Base-by-base conservation (phyloP, 441 rosid species). In the Gossypium trilobum region DNA sequence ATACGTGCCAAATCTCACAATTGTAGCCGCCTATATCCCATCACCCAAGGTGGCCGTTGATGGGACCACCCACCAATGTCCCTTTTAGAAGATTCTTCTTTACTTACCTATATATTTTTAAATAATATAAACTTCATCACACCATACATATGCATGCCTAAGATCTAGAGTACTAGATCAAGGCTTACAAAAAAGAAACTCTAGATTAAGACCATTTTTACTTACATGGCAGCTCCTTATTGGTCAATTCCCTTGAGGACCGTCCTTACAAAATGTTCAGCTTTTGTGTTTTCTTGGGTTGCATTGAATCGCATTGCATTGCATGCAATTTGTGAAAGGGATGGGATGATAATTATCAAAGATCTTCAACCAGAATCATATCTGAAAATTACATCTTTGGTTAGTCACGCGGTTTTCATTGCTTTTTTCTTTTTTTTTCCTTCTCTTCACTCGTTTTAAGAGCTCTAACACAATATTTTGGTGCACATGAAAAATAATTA, bases 401-500 rank as follows among this genome's bases (percentile, higher is more conserved):
- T 86, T 84, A 81, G 78, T 86, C 88, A 86, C 79, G 85, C 78
- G 46, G 64, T 79, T 80, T 22, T 46, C 5, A 65, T 44, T 78
- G 23, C 33, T n/a, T 42, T 46, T 3, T 27, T 27, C 31, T 27
- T 27, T 27, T 4, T 4, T 27, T 3, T 16, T n/a, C 57, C 36
- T 13, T 20, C 10, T 55, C 27, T 22, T 22, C 68, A 19, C 39
- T 68, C 44, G 9, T 68, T 68, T 22, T 22, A 0, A 2, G 3
- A 20, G 14, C 27, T 65, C 16, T 42, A 65, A 8, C 55, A 44
- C 70, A 64, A 42, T 10, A 11, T 20, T 20, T 65, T 65, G 11
- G 55, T 65, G 70, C 54, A 27, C 70, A 65, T n/a, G 31, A 13
- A 22, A 11, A 1, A 4, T 2, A 11, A 3, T 22, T 22, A 4